These are phyloP conservation scores for Phytophthora idaei DNA, from an alignment of 352 stramenopile species.

Conservation along the genomic window DNA sequence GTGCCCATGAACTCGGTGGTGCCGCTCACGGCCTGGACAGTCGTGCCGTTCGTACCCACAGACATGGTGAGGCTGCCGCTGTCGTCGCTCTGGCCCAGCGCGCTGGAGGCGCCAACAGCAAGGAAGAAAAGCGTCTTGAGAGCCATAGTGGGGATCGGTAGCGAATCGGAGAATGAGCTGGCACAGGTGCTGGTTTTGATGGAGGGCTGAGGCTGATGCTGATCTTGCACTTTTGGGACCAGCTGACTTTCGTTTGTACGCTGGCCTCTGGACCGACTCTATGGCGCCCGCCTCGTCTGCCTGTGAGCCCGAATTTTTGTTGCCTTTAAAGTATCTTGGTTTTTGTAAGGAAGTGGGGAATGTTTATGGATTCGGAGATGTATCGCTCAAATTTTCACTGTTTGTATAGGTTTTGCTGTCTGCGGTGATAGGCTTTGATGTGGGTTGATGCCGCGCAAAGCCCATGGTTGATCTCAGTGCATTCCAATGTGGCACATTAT, in stretches of 20 bases:
- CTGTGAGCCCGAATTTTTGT: background rate
- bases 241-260: conserved; percentile 17
- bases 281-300: background rate
- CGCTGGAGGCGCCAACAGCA: conserved; percentile 8
- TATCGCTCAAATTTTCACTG: conserved; percentile 13
- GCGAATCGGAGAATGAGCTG: conserved; percentile 29
- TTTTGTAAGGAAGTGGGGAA: no score
- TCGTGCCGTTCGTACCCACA: conserved; percentile 62
- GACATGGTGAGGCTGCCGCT: conserved; percentile 52
- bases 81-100: conserved; percentile 10
- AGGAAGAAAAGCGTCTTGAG: conserved; percentile 24
- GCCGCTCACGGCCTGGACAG: conserved; percentile 49
- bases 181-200: conserved; percentile 3
- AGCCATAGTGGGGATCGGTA: conserved; percentile 10
- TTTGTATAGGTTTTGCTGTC: conserved; percentile 1
- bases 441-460: background rate
- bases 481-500: background rate
- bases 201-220: background rate
- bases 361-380: no score
- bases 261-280: conserved; percentile 15
- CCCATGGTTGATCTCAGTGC: background rate
- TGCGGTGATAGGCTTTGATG: conserved; percentile 10
- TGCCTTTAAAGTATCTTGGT: no score
- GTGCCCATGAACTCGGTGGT: conserved; percentile 67
- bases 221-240: conserved; percentile 20